A percentile compares a stretch with the other conserved stretches of the same genome.
These are phyloP conservation scores for Dalbergia oliveri DNA, from an alignment of 306 rosid species.

Conservation along the genomic window DNA sequence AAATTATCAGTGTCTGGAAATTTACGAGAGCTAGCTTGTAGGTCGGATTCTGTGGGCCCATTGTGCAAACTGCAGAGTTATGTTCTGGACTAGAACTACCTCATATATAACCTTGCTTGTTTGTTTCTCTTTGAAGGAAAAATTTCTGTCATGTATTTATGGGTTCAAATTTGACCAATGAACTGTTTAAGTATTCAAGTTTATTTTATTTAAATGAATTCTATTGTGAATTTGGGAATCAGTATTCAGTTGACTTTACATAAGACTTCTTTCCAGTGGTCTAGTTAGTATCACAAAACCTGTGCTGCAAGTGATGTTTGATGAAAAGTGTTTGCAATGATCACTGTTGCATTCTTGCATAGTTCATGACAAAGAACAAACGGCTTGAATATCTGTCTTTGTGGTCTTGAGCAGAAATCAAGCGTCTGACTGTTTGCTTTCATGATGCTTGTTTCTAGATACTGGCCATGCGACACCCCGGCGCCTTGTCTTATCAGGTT, in stretches of 20 bases:
- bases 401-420: conserved; percentile 22
- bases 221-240: not conserved
- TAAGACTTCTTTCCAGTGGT: not conserved
- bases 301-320: conserved; percentile 18
- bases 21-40: not conserved
- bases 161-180: conserved; percentile 19
- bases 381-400: not conserved
- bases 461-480: conserved; percentile 94
- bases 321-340: conserved; percentile 15
- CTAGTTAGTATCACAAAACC: not conserved
- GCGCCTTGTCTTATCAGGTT: conserved; percentile 85
- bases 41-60: conserved; percentile 10
- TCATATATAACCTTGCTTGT: conserved; percentile 13
- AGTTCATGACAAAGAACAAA: not conserved
- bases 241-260: not conserved
- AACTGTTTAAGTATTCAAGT: not conserved
- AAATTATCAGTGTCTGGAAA: not conserved
- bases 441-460: conserved; percentile 63
- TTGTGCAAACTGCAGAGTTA: not conserved
- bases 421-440: conserved; percentile 34
- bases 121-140: not conserved
- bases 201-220: conserved; percentile 8
- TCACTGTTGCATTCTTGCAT: not conserved
- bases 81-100: conserved; percentile 37
- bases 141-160: not conserved